Evolutionary conservation across 441 rosid genomes (phyloP).

Genomic region (Monsonia emarginata): DNA sequence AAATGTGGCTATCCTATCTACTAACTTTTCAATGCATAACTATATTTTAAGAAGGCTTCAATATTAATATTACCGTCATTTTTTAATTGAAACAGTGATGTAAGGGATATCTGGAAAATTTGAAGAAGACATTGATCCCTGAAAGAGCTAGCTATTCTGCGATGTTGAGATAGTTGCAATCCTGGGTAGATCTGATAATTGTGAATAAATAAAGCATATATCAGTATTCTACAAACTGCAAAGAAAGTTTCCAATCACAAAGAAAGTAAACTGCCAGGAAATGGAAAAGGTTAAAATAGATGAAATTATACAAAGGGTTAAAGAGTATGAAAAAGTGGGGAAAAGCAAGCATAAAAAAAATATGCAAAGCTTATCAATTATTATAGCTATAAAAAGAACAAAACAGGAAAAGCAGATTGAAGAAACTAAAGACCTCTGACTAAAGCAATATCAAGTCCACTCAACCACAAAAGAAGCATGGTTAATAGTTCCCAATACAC

Average conservation of each 20-base stretch:
- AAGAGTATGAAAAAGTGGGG: neutral
- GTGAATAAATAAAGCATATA: conserved; percentile 18
- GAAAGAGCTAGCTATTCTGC: conserved; percentile 83
- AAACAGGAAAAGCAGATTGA: neutral
- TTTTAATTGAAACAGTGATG: conserved; percentile 79
- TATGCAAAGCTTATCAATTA: neutral
- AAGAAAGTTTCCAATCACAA: neutral
- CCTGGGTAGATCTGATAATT: conserved; percentile 62
- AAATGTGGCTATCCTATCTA: neutral
- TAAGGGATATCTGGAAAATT: conserved; percentile 83
- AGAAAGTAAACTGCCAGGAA: neutral
- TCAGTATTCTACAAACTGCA: conserved; percentile 13
- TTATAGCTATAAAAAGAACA: neutral
- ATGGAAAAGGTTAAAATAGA: neutral
- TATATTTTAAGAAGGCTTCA: neutral
- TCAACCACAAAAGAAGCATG: conserved; percentile 2
- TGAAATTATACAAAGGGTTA: neutral
- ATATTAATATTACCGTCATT: conserved; percentile 63
- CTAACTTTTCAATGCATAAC: neutral
- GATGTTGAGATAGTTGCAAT: conserved; percentile 77
- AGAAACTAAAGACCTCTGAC: neutral
- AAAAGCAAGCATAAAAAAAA: neutral
- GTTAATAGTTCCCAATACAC: neutral
- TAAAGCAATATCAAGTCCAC: neutral
- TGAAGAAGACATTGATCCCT: conserved; percentile 91